Base-by-base conservation (phyloP, 345 rosid species). In the Gossypium bickii region DNA sequence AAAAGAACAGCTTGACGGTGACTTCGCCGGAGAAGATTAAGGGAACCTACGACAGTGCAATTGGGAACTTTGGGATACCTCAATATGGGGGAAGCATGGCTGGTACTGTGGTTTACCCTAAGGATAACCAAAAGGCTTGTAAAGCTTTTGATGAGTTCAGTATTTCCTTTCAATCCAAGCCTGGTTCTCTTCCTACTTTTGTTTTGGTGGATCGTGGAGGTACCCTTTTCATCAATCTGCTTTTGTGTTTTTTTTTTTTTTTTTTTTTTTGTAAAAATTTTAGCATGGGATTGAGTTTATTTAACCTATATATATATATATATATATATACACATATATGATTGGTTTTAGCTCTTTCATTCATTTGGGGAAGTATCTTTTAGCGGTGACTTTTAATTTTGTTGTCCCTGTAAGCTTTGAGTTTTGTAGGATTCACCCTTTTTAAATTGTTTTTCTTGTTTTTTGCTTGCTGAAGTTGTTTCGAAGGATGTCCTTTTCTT, bases 41-140 rank as follows among this genome's bases (percentile, higher is more conserved):
- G 77, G 99, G 97, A 7, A 87, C 82, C 7, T 85, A 92, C 68
- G 97, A 95, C 67, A 90, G 92, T 82, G 99, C 98, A 13, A 95
- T 95, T 67, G 99, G 98, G 1, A 95, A 95, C 87, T 95, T 95
- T 22, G 99, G 99, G 86, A 91, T 95, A 55, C 99, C 99, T 29
- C 93, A 95, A 78, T 95, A 95, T 82, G 99, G 99, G 12, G 99
- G 99, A n/a, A 93, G 97, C 82, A 89, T 95, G 98, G 98, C 97
- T 0, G 99, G 98, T 0, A 78, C 87, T 17, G 97, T 91, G 61
- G 63, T 79, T 71, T 95, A 91, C 71, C 97, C 94, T 0, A 89
- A 85, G 65, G 87, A 89, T 67, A 93, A 95, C 77, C 85, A 48
- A 80, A 90, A 93, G 79, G 96, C 90, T 9, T 95, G 99, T 49